Percentiles rank a stretch among this genome's conserved stretches.
Conservation (phyloP, 129 eudicot species). For the Artemisia annua region DNA sequence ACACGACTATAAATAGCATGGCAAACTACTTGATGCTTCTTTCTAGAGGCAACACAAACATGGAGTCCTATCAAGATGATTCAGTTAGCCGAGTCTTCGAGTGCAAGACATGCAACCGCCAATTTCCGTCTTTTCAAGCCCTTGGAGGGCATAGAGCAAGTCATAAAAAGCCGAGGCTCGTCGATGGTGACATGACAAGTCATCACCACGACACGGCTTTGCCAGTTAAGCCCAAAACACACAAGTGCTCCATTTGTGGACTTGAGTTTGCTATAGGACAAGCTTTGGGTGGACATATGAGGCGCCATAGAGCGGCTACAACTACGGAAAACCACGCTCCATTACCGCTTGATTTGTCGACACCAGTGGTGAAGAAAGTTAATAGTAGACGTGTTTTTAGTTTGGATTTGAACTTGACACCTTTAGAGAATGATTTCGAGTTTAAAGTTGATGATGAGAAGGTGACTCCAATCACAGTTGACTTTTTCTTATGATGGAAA, state of each 20-base stretch:
- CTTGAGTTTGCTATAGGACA: conserved; percentile 78
- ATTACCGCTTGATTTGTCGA: conserved; percentile 16
- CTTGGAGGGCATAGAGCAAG: conserved; percentile 96
- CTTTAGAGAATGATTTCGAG: conserved; percentile 59
- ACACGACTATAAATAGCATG: conserved; percentile 46
- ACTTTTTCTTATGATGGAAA: conserved; percentile 32
- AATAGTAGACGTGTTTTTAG: conserved; percentile 52
- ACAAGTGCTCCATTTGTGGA: conserved; percentile 87
- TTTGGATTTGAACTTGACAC: conserved; percentile 84
- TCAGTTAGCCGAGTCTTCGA: conserved; percentile 47
- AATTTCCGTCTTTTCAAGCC: conserved; percentile 86
- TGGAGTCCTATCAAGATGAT: conserved; percentile 10
- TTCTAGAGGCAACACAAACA: conserved; percentile 32
- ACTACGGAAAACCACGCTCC: conserved; percentile 26
- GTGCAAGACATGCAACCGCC: conserved; percentile 86
- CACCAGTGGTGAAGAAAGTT: conserved; percentile 47
- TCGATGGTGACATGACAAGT: conserved; percentile 27
- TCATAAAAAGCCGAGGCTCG: conserved; percentile 72
- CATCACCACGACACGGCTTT: conserved; percentile 17
- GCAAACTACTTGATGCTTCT: conserved; percentile 67
- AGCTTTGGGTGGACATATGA: conserved; percentile 92
- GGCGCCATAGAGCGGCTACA: conserved; percentile 57
- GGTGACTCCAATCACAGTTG: conserved; percentile 37
- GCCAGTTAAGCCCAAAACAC: conserved; percentile 54
- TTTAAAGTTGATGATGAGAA: conserved; percentile 45